A percentile compares a stretch with the other conserved stretches of the same genome.
These are phyloP conservation scores for Micractinium conductrix DNA, from an alignment of 139 green algal genomes.

Conservation along the genomic window DNA sequence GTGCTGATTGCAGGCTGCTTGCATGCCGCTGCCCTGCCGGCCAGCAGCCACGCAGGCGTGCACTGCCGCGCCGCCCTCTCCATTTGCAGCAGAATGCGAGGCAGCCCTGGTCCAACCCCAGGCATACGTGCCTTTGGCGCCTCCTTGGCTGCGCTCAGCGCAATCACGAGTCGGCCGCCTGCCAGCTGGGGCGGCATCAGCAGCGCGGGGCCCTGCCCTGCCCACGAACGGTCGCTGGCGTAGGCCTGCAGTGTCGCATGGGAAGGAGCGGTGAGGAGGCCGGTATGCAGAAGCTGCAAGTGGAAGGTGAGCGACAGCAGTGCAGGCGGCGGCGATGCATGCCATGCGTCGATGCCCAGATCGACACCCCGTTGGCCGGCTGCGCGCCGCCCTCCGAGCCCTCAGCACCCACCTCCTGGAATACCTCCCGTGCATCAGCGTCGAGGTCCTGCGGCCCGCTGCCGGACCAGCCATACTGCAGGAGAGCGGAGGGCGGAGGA, in stretches of 20 bases:
- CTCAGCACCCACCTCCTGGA: constrained; percentile 36
- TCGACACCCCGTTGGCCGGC: no score
- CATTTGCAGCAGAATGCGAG: no score
- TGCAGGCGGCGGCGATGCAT: no score
- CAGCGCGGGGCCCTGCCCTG: constrained; percentile 19
- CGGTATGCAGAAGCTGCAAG: not conserved
- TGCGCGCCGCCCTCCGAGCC: no score
- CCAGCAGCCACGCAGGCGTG: no score
- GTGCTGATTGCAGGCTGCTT: no score
- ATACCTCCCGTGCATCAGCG: constrained; percentile 48
- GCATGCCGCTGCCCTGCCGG: no score
- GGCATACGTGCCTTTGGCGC: constrained; percentile 71
- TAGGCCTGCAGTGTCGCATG: constrained; percentile 45
- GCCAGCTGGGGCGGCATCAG: constrained; percentile 25
- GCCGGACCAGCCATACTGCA: constrained; percentile 73
- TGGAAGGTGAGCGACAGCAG: not conserved
- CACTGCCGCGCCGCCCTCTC: no score
- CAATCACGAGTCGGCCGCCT: constrained; percentile 51
- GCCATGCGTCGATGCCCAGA: no score
- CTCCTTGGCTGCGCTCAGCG: constrained; percentile 45
- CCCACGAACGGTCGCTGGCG: constrained; percentile 54
- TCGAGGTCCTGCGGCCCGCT: constrained; percentile 44
- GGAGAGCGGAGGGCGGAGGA: not conserved
- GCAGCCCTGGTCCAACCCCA: no score
- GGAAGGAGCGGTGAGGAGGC: not conserved